Evolutionary conservation across 345 rosid genomes (phyloP).

Genomic region (Streptanthus diversifolius): DNA sequence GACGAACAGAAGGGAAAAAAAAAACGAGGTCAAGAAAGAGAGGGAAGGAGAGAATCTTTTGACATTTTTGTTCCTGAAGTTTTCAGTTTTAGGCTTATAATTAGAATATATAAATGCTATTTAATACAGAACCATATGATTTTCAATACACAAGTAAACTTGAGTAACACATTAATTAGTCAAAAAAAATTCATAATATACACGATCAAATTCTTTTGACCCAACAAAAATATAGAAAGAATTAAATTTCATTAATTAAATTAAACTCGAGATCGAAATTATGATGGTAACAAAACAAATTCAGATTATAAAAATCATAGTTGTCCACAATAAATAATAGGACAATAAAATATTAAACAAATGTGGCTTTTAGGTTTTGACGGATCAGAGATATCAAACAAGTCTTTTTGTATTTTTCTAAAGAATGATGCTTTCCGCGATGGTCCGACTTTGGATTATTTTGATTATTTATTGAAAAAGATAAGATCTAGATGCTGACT

Average conservation of each 20-base stretch:
- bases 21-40: neutral
- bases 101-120: neutral
- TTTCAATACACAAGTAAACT: neutral
- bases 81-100: neutral
- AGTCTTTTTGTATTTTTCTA: conserved; percentile 33
- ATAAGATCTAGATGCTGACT: conserved; percentile 37
- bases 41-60: conserved; percentile 23
- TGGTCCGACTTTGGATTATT: conserved; percentile 38
- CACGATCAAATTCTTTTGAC: neutral
- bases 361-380: neutral
- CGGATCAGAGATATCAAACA: conserved; percentile 12
- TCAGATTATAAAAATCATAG: neutral
- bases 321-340: neutral
- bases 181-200: neutral
- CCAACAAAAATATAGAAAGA: neutral
- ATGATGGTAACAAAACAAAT: neutral
- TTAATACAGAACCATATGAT: neutral
- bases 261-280: neutral
- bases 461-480: conserved; percentile 27
- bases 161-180: neutral
- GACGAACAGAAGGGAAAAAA: neutral
- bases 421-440: conserved; percentile 24
- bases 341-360: neutral
- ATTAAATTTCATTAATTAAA: neutral
- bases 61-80: neutral